These are phyloP conservation scores for Eragrostis tef DNA, from an alignment of 202 grass and related monocot genomes.

Conservation along the genomic window DNA sequence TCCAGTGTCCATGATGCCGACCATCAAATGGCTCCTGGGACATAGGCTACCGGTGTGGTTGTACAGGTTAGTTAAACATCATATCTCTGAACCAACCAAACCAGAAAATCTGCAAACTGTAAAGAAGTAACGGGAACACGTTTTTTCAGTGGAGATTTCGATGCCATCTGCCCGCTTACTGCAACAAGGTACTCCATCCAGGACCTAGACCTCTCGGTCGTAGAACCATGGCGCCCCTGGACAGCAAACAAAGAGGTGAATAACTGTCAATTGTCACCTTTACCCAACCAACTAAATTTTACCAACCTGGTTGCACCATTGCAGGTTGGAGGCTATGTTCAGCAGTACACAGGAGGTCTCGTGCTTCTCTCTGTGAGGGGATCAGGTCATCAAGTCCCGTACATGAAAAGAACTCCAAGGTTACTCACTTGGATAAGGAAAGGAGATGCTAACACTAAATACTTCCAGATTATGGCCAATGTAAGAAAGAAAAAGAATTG, in stretches of 20 bases:
- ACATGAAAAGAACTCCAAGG: too few relatives aligned
- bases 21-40: conserved; percentile 34
- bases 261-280: neutral
- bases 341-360: conserved; percentile 34
- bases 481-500: too few relatives aligned
- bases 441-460: too few relatives aligned
- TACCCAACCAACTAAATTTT: too few relatives aligned
- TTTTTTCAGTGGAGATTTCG: conserved; percentile 61
- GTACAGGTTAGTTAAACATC: conserved; percentile 40
- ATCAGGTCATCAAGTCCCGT: conserved; percentile 60
- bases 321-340: conserved; percentile 57
- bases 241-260: conserved; percentile 42
- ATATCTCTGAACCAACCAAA: neutral
- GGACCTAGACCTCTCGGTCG: conserved; percentile 37
- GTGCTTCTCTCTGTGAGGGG: conserved; percentile 47
- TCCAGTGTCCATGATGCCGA: conserved; percentile 32
- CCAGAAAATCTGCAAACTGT: neutral
- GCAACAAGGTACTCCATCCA: conserved; percentile 47
- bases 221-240: conserved; percentile 56
- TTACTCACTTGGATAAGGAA: too few relatives aligned
- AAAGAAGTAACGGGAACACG: neutral
- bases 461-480: too few relatives aligned
- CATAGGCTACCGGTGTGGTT: conserved; percentile 44
- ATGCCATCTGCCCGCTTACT: conserved; percentile 45
- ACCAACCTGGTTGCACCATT: neutral